Evolutionary conservation across 2,329 filamentous ascomycete genomes (phyloP), one percentile per base, ranked within the genome.

Genomic region (Verticillium tricorpus): DNA sequence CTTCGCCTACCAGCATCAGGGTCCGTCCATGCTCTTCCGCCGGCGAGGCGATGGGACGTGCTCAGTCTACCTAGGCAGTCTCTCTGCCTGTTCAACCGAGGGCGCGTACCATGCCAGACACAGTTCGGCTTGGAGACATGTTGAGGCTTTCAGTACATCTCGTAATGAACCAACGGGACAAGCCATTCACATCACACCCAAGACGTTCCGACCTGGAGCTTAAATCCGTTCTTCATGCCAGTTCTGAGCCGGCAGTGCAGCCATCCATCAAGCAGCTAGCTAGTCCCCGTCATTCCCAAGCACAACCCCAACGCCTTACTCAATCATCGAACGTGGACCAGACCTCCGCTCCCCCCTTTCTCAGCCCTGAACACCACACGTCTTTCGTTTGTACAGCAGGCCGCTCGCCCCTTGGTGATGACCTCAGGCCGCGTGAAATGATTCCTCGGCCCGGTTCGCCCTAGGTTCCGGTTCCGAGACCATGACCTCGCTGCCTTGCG

Each of bases 401-500:
- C 9, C 19, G 45, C 45, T 4, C 19, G 45, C 45, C 45, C 8
- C 12, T 11, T 8, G n/a, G n/a, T 25, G 19, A 22, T 5, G 19
- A 22, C 8, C n/a, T 52, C 34, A 25, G 45, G 19, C 45, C n/a
- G 45, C 45, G 6, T 52, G 19, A 22, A 19, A 52, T 22, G 45
- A 52, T 19, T 32, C 54, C 25, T 34, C 54, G 6, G 54, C n/a
- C 25, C 54, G 54, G 54, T 56, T 19, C 31, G 54, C 54, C 22
- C 54, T 56, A 19, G 25, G 54, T 17, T 59, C 58, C 31, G 58
- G 58, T n/a, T 59, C 40, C 3, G 58, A 15, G 32, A 59, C 32
- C 40, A 59, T 64, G 12, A 82, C 69, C 70, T 87, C 91, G 74
- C 89, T 94, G 7, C 89, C 94, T 74, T 99, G 95, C 1, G 93